phyloP scores from a whole-genome alignment of 371 early-diverging fungal genomes.

The Blastocladiella emersonii region DNA sequence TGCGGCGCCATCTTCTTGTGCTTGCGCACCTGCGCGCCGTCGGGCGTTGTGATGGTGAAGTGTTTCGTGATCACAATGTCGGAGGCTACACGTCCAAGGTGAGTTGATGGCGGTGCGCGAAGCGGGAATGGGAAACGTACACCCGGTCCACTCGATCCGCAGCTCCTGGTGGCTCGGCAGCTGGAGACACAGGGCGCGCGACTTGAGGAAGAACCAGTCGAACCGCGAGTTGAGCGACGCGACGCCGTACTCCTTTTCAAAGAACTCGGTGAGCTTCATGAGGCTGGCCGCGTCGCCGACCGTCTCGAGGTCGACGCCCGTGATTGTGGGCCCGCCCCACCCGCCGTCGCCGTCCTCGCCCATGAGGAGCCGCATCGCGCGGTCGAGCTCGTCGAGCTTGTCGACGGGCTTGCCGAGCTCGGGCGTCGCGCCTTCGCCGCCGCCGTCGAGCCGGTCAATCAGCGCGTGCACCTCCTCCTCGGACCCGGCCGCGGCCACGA shows the following conservation, averaged over 20 bases:
- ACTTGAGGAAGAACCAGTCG: neutral
- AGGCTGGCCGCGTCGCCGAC: neutral
- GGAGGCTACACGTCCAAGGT: neutral
- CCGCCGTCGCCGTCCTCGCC: too few relatives aligned
- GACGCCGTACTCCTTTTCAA: neutral
- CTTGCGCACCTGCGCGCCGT: neutral
- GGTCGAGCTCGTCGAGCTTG: neutral
- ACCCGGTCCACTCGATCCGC: neutral
- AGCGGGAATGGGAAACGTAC: neutral
- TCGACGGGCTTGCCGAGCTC: neutral
- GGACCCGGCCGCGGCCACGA: conserved; percentile 6
- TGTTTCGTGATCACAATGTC: neutral
- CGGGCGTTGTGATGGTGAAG: neutral
- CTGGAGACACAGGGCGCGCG: neutral
- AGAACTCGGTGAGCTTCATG: neutral
- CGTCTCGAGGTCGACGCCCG: neutral
- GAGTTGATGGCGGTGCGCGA: neutral
- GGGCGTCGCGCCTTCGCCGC: neutral
- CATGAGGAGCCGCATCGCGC: neutral
- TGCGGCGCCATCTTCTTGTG: neutral
- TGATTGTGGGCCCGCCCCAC: too few relatives aligned
- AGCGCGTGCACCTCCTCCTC: neutral
- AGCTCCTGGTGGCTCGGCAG: neutral
- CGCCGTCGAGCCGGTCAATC: neutral
- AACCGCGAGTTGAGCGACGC: neutral